Evolutionary conservation across 2,329 filamentous ascomycete species (phyloP).

Genomic region (Polychaeton citri): DNA sequence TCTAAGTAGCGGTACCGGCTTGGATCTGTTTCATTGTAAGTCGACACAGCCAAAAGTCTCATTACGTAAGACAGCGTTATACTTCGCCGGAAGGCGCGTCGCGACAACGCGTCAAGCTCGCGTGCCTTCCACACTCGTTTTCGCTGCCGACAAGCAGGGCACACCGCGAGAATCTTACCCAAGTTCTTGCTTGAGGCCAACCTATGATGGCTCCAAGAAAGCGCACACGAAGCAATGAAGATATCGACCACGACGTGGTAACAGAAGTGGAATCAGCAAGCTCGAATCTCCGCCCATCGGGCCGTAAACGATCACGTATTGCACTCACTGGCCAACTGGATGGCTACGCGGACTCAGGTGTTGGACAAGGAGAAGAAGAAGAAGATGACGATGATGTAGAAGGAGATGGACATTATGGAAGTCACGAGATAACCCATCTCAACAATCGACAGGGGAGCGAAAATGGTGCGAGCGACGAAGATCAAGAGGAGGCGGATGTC

Average conservation of each 20-base stretch:
- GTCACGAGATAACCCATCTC: not conserved
- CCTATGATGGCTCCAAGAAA: slow-evolving; percentile 14
- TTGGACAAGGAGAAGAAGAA: too few relatives aligned
- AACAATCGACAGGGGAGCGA: not conserved
- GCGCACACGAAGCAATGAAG: slow-evolving; percentile 9
- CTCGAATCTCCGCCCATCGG: slow-evolving; percentile 15
- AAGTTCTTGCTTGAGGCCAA: too few relatives aligned
- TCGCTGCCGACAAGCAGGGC: too few relatives aligned
- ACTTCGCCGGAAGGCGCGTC: too few relatives aligned
- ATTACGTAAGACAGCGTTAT: too few relatives aligned
- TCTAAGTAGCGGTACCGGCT: too few relatives aligned
- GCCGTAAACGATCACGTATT: slow-evolving; percentile 16
- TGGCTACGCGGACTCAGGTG: slow-evolving; percentile 15
- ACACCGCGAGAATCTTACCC: too few relatives aligned
- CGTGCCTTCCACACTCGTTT: too few relatives aligned
- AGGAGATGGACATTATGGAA: not conserved
- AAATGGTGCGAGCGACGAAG: slow-evolving; percentile 6
- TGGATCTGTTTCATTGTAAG: too few relatives aligned
- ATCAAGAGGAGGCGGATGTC: slow-evolving; percentile 16
- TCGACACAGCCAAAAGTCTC: too few relatives aligned
- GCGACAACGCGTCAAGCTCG: too few relatives aligned
- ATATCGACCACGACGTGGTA: slow-evolving; percentile 10
- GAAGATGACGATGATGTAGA: slow-evolving; percentile 9
- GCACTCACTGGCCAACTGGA: slow-evolving; percentile 15
- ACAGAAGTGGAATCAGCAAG: slow-evolving; percentile 15